A percentile compares a stretch with the other conserved stretches of the same genome.
These are phyloP conservation scores for Aspergillus affinis DNA, from an alignment of 495 filamentous ascomycete species.

Conservation along the genomic window DNA sequence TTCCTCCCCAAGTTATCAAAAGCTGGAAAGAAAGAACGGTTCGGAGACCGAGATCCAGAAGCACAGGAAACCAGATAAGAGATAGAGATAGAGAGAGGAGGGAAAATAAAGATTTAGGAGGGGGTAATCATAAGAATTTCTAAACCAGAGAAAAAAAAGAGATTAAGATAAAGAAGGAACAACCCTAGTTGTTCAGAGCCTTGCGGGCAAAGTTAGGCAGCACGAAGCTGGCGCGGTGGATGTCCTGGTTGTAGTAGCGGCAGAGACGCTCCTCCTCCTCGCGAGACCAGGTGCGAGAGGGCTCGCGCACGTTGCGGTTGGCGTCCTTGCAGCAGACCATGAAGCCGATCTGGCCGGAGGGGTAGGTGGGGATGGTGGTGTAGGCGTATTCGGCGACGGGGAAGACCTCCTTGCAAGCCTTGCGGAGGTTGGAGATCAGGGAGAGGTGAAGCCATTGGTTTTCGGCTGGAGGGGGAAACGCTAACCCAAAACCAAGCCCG, in stretches of 20 bases:
- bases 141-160: constrained; percentile 1
- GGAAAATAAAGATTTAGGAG: neutral
- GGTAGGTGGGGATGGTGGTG: constrained; percentile 99
- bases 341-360: constrained; percentile 98
- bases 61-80: neutral
- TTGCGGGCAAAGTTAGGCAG: constrained; percentile 88
- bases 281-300: constrained; percentile 70
- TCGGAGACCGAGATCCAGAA: neutral
- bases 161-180: constrained; percentile 5
- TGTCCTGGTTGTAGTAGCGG: constrained; percentile 93
- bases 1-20: constrained; percentile 1
- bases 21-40: neutral
- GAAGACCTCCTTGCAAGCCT: constrained; percentile 96
- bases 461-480: constrained; percentile 64
- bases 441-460: constrained; percentile 98
- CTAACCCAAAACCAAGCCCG: constrained; percentile 38
- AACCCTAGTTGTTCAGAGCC: constrained; percentile 53
- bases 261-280: constrained; percentile 92
- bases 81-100: neutral
- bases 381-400: constrained; percentile 97
- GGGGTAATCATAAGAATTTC: neutral
- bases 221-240: constrained; percentile 91
- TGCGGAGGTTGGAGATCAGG: constrained; percentile 87
- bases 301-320: constrained; percentile 75
- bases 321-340: constrained; percentile 98